These are phyloP conservation scores for Phoenix roebelenii DNA, from an alignment of 176 grass and related monocot species.

Conservation along the genomic window DNA sequence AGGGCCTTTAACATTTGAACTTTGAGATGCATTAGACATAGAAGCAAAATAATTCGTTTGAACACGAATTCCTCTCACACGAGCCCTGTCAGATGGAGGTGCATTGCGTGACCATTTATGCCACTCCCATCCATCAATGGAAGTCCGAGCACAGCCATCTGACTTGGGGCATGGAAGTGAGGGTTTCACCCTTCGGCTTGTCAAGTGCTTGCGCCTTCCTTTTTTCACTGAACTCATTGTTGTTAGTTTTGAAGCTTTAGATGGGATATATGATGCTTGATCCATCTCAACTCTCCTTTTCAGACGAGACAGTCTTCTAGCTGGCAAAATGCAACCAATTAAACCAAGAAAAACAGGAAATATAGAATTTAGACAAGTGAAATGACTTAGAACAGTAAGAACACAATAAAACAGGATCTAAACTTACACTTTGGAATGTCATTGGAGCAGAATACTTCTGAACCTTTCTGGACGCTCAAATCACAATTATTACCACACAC, in stretches of 20 bases:
- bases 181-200: constrained; percentile 33
- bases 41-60: constrained; percentile 39
- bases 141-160: constrained; percentile 77
- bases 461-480: constrained; percentile 28
- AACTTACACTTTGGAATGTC: constrained; percentile 57
- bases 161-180: constrained; percentile 52
- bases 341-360: constrained; percentile 10
- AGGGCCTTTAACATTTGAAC: constrained; percentile 46
- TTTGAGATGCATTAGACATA: constrained; percentile 33
- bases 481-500: constrained; percentile 13
- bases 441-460: constrained; percentile 22
- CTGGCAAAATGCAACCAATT: constrained; percentile 28
- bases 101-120: constrained; percentile 75
- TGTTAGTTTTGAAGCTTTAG: constrained; percentile 9
- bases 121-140: constrained; percentile 85
- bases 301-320: constrained; percentile 34
- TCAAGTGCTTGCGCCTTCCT: constrained; percentile 34
- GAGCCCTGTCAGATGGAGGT: constrained; percentile 58
- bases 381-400: too few relatives aligned
- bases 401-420: background rate
- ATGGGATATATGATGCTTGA: constrained; percentile 10
- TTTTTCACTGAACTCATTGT: constrained; percentile 32
- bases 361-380: too few relatives aligned
- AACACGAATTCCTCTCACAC: constrained; percentile 53
- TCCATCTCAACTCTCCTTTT: constrained; percentile 41